phyloP scores from a whole-genome alignment of 805 yeast genomes.

The Lipomyces sp. region DNA sequence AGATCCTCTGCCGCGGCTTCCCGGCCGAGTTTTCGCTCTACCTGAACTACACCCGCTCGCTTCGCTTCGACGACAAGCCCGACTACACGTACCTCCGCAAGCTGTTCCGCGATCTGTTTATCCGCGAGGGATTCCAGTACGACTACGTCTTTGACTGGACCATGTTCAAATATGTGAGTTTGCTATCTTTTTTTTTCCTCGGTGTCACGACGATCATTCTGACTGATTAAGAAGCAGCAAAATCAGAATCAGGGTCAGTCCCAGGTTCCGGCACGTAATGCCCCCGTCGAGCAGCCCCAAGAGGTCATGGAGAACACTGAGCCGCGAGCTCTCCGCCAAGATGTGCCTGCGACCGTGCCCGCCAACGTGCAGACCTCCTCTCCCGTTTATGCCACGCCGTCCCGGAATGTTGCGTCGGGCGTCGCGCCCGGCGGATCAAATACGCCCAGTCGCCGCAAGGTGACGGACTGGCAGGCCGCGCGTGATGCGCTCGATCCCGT shows the following conservation, averaged over 20 bases:
- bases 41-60: conserved; percentile 81
- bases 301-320: conserved; percentile 6
- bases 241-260: background rate
- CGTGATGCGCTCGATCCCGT: conserved; percentile 19
- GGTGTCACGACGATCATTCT: background rate
- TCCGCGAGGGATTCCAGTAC: conserved; percentile 83
- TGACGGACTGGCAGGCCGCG: conserved; percentile 26
- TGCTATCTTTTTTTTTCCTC: background rate
- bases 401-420: background rate
- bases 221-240: background rate
- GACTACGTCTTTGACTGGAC: conserved; percentile 98
- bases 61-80: conserved; percentile 94
- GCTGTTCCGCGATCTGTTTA: conserved; percentile 81
- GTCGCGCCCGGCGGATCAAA: background rate
- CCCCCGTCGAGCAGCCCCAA: conserved; percentile 5
- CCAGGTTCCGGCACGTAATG: background rate
- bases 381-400: background rate
- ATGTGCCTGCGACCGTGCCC: conserved; percentile 1
- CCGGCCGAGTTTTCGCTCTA: conserved; percentile 88
- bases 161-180: conserved; percentile 48
- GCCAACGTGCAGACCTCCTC: background rate
- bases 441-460: conserved; percentile 27
- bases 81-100: conserved; percentile 87
- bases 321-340: too few species aligned
- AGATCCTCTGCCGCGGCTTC: conserved; percentile 81